Base-by-base conservation (phyloP, 192 early-diverging fungal genomes). In the Entomortierella lignicola region DNA sequence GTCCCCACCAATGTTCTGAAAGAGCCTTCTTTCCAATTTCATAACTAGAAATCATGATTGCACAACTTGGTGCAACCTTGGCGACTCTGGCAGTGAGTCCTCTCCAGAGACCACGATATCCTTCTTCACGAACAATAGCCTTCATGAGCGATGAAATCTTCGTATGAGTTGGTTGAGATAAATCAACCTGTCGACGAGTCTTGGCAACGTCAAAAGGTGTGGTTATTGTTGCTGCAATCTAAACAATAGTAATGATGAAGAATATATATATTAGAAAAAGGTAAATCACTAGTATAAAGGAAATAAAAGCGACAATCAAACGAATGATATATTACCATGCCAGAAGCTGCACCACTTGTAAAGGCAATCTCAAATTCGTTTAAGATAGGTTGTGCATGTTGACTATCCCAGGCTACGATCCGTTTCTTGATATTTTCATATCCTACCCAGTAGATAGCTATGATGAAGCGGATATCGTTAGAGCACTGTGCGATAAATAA, bases 161-260 rank as follows among this genome's bases (percentile, higher is more conserved):
- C 54, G 59, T 81, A 23, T 80, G 66, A 0, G 68, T 66, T 17
- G 75, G 75, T 54, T 79, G 75, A 12, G 42, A 31, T 25, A 79
- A 50, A 60, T 79, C 75, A 13, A 96, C 90, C 79, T 99, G 97
- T 30, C 94, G 88, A 30, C 91, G 81, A 0, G 97, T 98, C 70
- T 99, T 99, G 64, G 94, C 92, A 6, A 99, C 95, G 85, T 99
- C 97, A 85, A 99, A 97, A 21, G 97, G 97, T 4, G 91, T 96
- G 6, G 97, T 99, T 25, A 94, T 25, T 1, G 89, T 82, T 8
- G 97, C 96, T 11, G 97, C 95, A 68, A 93, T 51, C 90, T 92
- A 54, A 13, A 44, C 8, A 53, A 55, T 60, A n/a, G 39, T 17
- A 15, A 29, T 30, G 11, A 12, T 8, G 32, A n/a, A 44, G 32